These are phyloP conservation scores for Ceratocystis papillata DNA, from an alignment of 2,329 filamentous ascomycete species.

Conservation along the genomic window DNA sequence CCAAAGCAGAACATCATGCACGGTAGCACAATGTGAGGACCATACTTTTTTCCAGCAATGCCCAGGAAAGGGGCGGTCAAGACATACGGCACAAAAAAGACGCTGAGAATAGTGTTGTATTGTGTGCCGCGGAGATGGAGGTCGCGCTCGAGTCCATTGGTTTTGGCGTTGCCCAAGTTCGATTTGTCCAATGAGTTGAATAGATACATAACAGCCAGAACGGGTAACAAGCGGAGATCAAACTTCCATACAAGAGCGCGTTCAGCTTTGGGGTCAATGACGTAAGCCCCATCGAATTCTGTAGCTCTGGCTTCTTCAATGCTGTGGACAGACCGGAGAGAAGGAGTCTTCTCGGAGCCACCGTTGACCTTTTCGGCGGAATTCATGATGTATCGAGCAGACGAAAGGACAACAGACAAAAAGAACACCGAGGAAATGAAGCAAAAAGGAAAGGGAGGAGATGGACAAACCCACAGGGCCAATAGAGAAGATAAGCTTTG, in stretches of 20 bases:
- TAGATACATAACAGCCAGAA: slow-evolving; percentile 46
- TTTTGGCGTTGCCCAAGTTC: slow-evolving; percentile 45
- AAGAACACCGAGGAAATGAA: no score
- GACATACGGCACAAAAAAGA: slow-evolving; percentile 70
- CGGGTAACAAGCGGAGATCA: slow-evolving; percentile 43
- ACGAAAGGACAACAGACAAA: not conserved
- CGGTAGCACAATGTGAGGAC: slow-evolving; percentile 55
- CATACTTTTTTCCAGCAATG: slow-evolving; percentile 61
- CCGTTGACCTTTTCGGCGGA: not conserved
- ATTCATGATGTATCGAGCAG: not conserved
- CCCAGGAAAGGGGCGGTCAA: slow-evolving; percentile 49
- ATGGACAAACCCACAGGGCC: no score
- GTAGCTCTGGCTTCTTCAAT: not conserved
- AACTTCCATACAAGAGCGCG: slow-evolving; percentile 44
- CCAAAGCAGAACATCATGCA: slow-evolving; percentile 63
- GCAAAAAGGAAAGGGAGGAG: no score
- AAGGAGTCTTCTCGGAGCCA: slow-evolving; percentile 2
- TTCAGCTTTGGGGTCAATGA: slow-evolving; percentile 38
- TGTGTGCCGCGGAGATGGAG: slow-evolving; percentile 47
- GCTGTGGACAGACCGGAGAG: slow-evolving; percentile 27
- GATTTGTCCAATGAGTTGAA: slow-evolving; percentile 40
- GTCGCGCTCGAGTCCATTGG: slow-evolving; percentile 37
- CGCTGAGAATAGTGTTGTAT: slow-evolving; percentile 59
- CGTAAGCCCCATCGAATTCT: slow-evolving; percentile 19
- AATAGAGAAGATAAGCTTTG: no score